Evolutionary conservation across 805 yeast species (phyloP).

Genomic region (Candida succiphila): DNA sequence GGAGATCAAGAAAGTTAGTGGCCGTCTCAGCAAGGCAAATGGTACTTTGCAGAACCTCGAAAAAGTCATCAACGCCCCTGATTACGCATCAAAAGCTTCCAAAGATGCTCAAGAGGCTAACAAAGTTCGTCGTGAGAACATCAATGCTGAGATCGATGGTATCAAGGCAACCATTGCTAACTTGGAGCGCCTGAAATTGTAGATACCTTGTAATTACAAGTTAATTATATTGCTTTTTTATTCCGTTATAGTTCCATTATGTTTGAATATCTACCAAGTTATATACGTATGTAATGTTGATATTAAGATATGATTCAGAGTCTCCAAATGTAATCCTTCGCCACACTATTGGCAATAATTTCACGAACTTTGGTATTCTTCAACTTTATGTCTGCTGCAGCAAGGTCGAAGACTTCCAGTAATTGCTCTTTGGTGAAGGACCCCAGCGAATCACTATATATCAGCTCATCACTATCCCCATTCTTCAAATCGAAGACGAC

Average conservation of each 20-base stretch:
- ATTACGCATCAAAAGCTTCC: conserved; percentile 81
- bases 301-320: conserved; percentile 7
- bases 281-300: no score
- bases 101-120: conserved; percentile 75
- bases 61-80: conserved; percentile 61
- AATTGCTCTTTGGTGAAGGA: conserved; percentile 49
- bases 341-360: conserved; percentile 35
- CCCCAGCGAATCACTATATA: conserved; percentile 71
- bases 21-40: conserved; percentile 60
- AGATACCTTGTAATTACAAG: conserved; percentile 1
- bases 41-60: conserved; percentile 52
- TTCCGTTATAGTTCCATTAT: neutral
- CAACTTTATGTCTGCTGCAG: conserved; percentile 35
- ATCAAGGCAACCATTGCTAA: conserved; percentile 77
- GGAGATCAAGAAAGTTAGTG: conserved; percentile 74
- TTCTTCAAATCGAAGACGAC: conserved; percentile 49
- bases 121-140: conserved; percentile 53
- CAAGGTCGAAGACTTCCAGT: conserved; percentile 39
- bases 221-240: neutral
- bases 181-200: conserved; percentile 69
- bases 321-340: conserved; percentile 53
- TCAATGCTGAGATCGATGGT: conserved; percentile 83
- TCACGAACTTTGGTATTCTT: conserved; percentile 37
- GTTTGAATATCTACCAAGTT: no score
- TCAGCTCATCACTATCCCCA: conserved; percentile 39